Conservation (phyloP, 352 stramenopile species). For the Pythium oligandrum region DNA sequence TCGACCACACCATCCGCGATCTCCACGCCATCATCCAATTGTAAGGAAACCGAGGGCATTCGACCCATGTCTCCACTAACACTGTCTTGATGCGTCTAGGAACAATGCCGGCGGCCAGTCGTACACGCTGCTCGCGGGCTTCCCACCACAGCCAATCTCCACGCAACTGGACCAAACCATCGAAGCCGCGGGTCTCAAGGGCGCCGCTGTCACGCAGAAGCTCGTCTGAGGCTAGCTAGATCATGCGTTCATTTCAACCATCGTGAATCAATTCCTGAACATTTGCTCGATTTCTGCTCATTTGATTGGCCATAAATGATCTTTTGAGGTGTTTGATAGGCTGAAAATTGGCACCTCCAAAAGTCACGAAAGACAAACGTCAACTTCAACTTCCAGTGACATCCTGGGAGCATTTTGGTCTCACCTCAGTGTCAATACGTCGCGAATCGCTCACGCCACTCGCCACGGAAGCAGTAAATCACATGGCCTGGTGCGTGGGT, state of each 20-base stretch:
- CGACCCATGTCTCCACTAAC: background rate
- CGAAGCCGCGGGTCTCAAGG: conserved; percentile 88
- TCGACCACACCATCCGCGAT: conserved; percentile 84
- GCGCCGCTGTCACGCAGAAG: conserved; percentile 90
- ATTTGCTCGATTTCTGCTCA: background rate
- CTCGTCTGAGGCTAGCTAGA: conserved; percentile 46
- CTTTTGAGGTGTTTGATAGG: too few species aligned
- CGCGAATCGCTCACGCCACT: too few species aligned
- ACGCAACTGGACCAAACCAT: conserved; percentile 84
- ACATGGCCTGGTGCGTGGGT: too few species aligned
- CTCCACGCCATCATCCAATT: conserved; percentile 84
- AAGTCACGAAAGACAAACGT: background rate
- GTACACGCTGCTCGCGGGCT: conserved; percentile 91
- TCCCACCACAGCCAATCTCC: conserved; percentile 86
- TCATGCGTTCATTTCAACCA: too few species aligned
- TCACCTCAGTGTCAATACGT: too few species aligned
- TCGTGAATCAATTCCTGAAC: background rate
- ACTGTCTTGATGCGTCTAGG: conserved; percentile 22
- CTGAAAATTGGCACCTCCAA: too few species aligned
- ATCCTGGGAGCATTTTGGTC: too few species aligned
- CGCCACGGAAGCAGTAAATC: too few species aligned
- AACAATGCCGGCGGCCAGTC: conserved; percentile 63
- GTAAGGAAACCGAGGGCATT: conserved; percentile 21
- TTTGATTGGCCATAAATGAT: too few species aligned
- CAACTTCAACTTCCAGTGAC: conserved; percentile 5